Evolutionary conservation across 2,329 filamentous ascomycete species (phyloP), one percentile per base, ranked within the genome.

Genomic region (Fusarium sp.): DNA sequence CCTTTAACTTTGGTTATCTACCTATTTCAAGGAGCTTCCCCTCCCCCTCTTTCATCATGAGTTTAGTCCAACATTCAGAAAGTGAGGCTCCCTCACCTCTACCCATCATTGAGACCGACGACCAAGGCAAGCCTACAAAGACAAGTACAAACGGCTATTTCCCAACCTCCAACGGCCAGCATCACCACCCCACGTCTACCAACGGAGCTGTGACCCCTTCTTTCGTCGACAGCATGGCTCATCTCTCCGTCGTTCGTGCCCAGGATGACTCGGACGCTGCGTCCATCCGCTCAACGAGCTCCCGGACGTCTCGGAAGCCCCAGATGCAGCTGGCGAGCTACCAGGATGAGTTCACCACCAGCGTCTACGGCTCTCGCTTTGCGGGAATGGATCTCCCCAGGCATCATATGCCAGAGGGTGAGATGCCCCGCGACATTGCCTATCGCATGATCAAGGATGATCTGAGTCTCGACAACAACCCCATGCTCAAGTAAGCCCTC

Each of bases 401-500:
- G 76, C 85, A 92, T 76, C 91, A 94, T 82, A 98, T 98, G 89
- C 94, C 95, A 2, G 94, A 97, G 74, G 76, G 82, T 21, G 93
- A 97, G 81, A 97, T 98, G 94, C 95, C 95, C 44, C 90, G 88
- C 73, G 92, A 97, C 72, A 88, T 97, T 53, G 95, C 95, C n/a
- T 97, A 98, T 80, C 91, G 94, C 49, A 92, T 98, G 92, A 98
- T 98, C 85, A 95, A 94, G 84, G 95, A 98, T 79, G 93, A 97
- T 77, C 85, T 98, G 69, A 96, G 92, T 69, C 84, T 98, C 53
- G 95, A 98, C 78, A 94, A 94, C 57, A 97, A 95, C 73, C 94
- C 94, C 10, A 95, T 94, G 85, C 87, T 97, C 68, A 93, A 91
- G 90, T 92, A 82, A 72, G 85, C 76, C 21, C 34, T 38, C 24